phyloP scores from a whole-genome alignment of 345 rosid genomes.

The Ceriops zippeliana region DNA sequence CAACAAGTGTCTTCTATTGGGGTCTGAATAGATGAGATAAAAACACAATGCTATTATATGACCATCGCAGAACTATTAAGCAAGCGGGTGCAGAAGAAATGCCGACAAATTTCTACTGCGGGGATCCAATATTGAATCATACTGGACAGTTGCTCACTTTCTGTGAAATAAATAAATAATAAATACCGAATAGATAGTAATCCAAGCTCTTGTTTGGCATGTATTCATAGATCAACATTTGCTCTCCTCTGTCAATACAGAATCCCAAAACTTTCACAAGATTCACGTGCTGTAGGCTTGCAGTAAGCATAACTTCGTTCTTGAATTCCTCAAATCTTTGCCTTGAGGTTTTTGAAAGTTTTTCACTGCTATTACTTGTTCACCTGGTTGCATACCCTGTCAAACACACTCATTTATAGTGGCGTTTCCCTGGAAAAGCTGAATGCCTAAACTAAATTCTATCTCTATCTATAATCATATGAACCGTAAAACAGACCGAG shows the following conservation, averaged over 20 bases:
- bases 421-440: background rate
- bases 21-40: conserved; percentile 21
- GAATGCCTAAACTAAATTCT: background rate
- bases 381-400: conserved; percentile 28
- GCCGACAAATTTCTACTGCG: too few relatives aligned
- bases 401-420: too few relatives aligned
- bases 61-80: too few relatives aligned
- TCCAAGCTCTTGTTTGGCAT: conserved; percentile 38
- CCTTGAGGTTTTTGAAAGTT: conserved; percentile 32
- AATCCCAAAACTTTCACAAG: conserved; percentile 30
- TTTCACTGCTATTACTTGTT: conserved; percentile 42
- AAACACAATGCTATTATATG: too few relatives aligned
- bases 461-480: background rate
- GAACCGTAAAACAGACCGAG: background rate
- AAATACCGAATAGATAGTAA: conserved; percentile 28
- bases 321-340: conserved; percentile 39
- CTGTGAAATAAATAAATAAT: background rate
- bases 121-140: too few relatives aligned
- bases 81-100: too few relatives aligned
- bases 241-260: conserved; percentile 33
- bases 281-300: conserved; percentile 42
- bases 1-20: conserved; percentile 5
- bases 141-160: too few relatives aligned
- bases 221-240: conserved; percentile 40
- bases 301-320: conserved; percentile 37